Evolutionary conservation across 2,329 filamentous ascomycete species (phyloP).

Genomic region (Claviceps digitariae): DNA sequence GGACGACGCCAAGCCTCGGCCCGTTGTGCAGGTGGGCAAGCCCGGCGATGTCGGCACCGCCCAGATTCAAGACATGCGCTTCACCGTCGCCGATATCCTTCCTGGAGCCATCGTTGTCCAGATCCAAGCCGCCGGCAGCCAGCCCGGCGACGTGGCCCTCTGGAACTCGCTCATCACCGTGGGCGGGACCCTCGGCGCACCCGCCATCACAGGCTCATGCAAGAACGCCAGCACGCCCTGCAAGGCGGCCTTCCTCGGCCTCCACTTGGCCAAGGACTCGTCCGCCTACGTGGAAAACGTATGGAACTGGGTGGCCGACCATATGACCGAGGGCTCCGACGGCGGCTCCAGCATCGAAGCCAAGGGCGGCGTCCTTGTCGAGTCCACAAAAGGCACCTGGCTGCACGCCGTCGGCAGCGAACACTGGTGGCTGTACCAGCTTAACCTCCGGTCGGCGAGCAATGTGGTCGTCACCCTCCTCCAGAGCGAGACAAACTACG

Average conservation of each 20-base stretch:
- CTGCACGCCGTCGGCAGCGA: slow-evolving; percentile 33
- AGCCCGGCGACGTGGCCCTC: slow-evolving; percentile 35
- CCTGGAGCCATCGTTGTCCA: slow-evolving; percentile 27
- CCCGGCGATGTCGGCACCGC: slow-evolving; percentile 33
- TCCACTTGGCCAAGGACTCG: slow-evolving; percentile 30
- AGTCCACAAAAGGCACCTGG: slow-evolving; percentile 37
- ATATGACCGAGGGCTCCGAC: slow-evolving; percentile 28
- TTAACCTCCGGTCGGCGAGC: slow-evolving; percentile 34
- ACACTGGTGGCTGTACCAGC: slow-evolving; percentile 45
- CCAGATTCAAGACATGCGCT: slow-evolving; percentile 38
- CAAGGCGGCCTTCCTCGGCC: slow-evolving; percentile 31
- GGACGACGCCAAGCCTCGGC: slow-evolving; percentile 30
- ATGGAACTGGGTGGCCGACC: slow-evolving; percentile 33
- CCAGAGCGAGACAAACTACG: slow-evolving; percentile 39
- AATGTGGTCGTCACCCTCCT: slow-evolving; percentile 37
- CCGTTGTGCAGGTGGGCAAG: slow-evolving; percentile 37
- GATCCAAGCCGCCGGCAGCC: slow-evolving; percentile 20
- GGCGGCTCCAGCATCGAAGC: slow-evolving; percentile 31
- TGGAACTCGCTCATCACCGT: slow-evolving; percentile 33
- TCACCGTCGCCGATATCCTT: slow-evolving; percentile 34
- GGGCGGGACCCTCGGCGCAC: slow-evolving; percentile 27
- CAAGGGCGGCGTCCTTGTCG: slow-evolving; percentile 34
- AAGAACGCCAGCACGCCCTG: slow-evolving; percentile 20
- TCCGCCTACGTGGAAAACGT: slow-evolving; percentile 13
- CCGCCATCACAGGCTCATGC: slow-evolving; percentile 25